These are phyloP conservation scores for Begonia masoniana DNA, from an alignment of 306 rosid species.

Conservation along the genomic window DNA sequence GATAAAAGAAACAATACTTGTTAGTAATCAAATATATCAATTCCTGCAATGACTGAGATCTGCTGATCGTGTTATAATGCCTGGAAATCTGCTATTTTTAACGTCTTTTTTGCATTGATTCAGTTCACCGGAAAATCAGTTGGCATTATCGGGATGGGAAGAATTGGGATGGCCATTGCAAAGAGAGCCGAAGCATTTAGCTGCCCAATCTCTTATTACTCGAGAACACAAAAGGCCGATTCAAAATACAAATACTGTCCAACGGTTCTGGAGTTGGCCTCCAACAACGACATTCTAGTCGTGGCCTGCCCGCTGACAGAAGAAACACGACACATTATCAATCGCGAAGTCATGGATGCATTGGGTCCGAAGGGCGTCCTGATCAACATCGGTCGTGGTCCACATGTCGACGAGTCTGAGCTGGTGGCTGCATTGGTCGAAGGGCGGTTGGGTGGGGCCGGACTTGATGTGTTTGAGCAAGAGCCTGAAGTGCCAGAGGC, in stretches of 20 bases:
- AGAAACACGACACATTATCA: constrained; percentile 49
- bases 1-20: too few species aligned
- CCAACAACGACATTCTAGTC: constrained; percentile 45
- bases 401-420: constrained; percentile 59
- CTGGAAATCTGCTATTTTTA: too few species aligned
- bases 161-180: constrained; percentile 62
- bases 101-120: not conserved
- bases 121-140: constrained; percentile 7
- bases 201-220: constrained; percentile 46
- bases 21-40: too few species aligned
- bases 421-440: constrained; percentile 50
- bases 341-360: constrained; percentile 52
- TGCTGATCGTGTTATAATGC: too few species aligned
- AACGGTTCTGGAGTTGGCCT: constrained; percentile 58
- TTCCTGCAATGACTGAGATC: too few species aligned
- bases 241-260: constrained; percentile 50
- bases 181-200: constrained; percentile 63
- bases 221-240: constrained; percentile 41
- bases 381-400: constrained; percentile 70
- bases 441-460: constrained; percentile 79
- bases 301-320: constrained; percentile 57
- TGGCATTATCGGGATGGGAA: constrained; percentile 66
- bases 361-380: constrained; percentile 64
- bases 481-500: constrained; percentile 62
- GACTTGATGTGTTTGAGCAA: constrained; percentile 56